Evolutionary conservation across 768 basidiomycete genomes (phyloP), one percentile per base, ranked within the genome.

Genomic region (Boletus edulis): DNA sequence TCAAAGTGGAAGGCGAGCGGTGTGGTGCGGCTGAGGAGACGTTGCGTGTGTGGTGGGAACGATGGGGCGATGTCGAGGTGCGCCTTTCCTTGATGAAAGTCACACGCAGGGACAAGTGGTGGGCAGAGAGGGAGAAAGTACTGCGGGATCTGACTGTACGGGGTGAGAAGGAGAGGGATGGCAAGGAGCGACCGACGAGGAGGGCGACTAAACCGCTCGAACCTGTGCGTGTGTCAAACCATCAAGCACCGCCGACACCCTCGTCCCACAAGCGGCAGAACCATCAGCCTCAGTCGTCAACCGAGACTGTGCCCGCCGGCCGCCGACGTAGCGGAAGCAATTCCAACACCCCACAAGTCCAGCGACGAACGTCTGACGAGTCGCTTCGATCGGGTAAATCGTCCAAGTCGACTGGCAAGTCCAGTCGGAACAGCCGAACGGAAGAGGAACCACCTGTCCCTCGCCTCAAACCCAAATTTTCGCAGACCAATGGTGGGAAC

Each of bases 11-110:
- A 18, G 85, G 84, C 2, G 85, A 87, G 72, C 69, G 80, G 73
- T 85, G 85, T 57, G 83, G 79, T 1, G 85, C 83, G 8, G 78
- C 78, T 6, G 78, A 77, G 10, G 90, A 91, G 74, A 92, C 91
- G 20, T 64, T 84, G 27, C 75, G 75, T 0, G 86, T 91, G 11
- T 93, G 91, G 90, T 75, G 77, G 64, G 73, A 75, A 38, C 74
- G 91, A 15, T 92, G 84, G 82, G 74, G 67, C 13, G 87, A 88
- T 39, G 85, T 89, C 38, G 85, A 85, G 57, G 76, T 70, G 32
- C 70, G 76, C 3, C 59, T 85, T 42, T 40, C 65, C 60, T 15
- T 71, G 81, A 58, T 70, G 67, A 63, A 73, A 52, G 51, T 77
- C 50, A 61, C 71, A n/a, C 72, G 52, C 38, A 69, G 66, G 37